Percentiles rank a stretch among this genome's conserved stretches.
phyloP scores from a whole-genome alignment of 1,284 basidiomycete species.

The Inonotus hispidus region DNA sequence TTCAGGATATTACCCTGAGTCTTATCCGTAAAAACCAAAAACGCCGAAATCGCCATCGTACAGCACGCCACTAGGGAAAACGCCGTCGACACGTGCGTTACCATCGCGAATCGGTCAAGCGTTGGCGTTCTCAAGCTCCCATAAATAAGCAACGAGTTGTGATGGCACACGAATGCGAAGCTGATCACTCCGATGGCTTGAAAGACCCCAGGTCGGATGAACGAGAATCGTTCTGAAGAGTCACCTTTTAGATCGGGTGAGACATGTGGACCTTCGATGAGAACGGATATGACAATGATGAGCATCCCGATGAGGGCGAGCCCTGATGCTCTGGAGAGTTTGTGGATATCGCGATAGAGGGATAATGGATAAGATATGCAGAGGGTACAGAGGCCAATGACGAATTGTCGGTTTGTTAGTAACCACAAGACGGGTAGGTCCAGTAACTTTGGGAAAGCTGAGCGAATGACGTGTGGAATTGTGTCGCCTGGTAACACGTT shows the following conservation, averaged over 20 bases:
- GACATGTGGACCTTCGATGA: slow-evolving; percentile 83
- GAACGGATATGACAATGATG: slow-evolving; percentile 86
- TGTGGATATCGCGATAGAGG: slow-evolving; percentile 95
- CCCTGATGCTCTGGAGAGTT: slow-evolving; percentile 88
- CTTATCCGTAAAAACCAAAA: slow-evolving; percentile 90
- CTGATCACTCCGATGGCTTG: slow-evolving; percentile 94
- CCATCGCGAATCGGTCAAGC: slow-evolving; percentile 87
- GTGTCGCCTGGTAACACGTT: slow-evolving; percentile 87
- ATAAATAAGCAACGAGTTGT: slow-evolving; percentile 93
- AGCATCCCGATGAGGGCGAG: slow-evolving; percentile 91
- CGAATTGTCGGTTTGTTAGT: slow-evolving; percentile 82
- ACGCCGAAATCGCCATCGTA: slow-evolving; percentile 87
- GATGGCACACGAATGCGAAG: slow-evolving; percentile 93
- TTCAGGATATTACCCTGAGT: slow-evolving; percentile 94
- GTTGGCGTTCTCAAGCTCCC: slow-evolving; percentile 91
- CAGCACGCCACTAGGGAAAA: slow-evolving; percentile 79
- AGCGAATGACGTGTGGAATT: slow-evolving; percentile 90
- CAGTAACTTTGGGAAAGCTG: slow-evolving; percentile 74
- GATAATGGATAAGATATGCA: slow-evolving; percentile 93
- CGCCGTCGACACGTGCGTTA: slow-evolving; percentile 88
- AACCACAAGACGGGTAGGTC: slow-evolving; percentile 68
- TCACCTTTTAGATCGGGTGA: slow-evolving; percentile 75
- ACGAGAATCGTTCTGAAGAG: slow-evolving; percentile 60
- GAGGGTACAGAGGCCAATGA: slow-evolving; percentile 82
- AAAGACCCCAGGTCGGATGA: slow-evolving; percentile 76